Evolutionary conservation across 495 filamentous ascomycete genomes (phyloP).

Genomic region (Diplogelasinospora grovesii): DNA sequence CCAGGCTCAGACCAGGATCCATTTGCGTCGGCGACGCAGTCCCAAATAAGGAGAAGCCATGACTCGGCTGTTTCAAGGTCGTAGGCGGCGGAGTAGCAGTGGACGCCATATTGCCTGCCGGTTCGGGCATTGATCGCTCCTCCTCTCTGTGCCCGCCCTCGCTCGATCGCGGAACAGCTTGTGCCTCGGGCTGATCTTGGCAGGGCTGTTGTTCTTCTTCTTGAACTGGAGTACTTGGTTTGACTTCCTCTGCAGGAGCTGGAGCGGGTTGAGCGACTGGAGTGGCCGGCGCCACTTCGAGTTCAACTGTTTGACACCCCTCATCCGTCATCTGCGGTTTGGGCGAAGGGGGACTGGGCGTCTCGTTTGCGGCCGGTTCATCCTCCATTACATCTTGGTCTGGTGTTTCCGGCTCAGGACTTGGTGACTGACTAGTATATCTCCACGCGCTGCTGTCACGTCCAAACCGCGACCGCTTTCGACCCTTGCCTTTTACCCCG

Average conservation of each 20-base stretch:
- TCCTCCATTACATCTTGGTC: conserved; percentile 29
- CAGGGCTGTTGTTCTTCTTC: neutral
- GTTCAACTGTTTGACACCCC: conserved; percentile 40
- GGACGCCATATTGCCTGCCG: neutral
- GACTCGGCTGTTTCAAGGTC: conserved; percentile 3
- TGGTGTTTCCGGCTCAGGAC: conserved; percentile 44
- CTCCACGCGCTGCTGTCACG: conserved; percentile 62
- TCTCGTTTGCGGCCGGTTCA: conserved; percentile 16
- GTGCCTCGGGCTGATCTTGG: neutral
- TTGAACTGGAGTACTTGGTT: neutral
- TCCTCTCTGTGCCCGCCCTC: neutral
- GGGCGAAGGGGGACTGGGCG: conserved; percentile 1
- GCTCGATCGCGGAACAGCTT: neutral
- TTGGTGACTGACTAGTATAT: conserved; percentile 59
- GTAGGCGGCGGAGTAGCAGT: conserved; percentile 10
- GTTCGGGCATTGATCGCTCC: neutral
- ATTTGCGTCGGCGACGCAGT: conserved; percentile 8
- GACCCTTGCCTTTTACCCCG: conserved; percentile 55
- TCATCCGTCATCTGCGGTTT: conserved; percentile 39
- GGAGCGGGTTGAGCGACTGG: neutral
- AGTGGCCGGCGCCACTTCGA: conserved; percentile 21
- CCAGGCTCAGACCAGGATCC: conserved; percentile 13
- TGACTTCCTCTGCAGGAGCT: neutral
- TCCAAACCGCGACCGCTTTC: conserved; percentile 69
- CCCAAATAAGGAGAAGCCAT: conserved; percentile 21